Evolutionary conservation across 2,329 filamentous ascomycete genomes (phyloP).

Genomic region (Cladosporium phlei): DNA sequence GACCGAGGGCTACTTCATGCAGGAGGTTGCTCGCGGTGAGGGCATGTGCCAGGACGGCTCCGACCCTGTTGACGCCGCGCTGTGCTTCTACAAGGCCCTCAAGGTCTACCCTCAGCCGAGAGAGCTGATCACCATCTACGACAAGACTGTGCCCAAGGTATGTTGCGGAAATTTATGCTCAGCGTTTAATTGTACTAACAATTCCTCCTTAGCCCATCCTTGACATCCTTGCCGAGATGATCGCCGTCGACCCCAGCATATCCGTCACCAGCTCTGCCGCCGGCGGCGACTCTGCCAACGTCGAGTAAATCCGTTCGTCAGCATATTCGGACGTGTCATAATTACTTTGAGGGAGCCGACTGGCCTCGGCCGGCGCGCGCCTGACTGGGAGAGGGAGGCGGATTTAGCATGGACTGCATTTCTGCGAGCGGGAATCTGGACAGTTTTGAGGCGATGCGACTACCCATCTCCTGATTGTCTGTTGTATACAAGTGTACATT

Average conservation of each 20-base stretch:
- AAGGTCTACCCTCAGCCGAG: conserved; percentile 95
- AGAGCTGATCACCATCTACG: conserved; percentile 93
- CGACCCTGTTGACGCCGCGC: conserved; percentile 73
- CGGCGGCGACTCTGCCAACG: conserved; percentile 12
- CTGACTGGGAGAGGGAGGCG: not conserved
- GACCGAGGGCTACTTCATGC: conserved; percentile 94
- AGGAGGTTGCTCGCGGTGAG: conserved; percentile 88
- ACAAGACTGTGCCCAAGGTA: conserved; percentile 97
- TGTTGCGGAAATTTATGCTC: conserved; percentile 13
- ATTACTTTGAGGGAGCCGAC: not conserved
- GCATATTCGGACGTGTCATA: conserved; percentile 1
- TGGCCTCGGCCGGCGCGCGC: not conserved
- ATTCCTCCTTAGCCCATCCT: conserved; percentile 65
- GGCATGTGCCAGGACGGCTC: conserved; percentile 75
- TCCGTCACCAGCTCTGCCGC: conserved; percentile 29
- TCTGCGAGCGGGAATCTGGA: conserved; percentile 6
- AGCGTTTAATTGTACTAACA: conserved; percentile 14
- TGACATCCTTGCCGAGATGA: conserved; percentile 96
- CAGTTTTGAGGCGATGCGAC: conserved; percentile 1
- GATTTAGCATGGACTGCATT: conserved; percentile 11
- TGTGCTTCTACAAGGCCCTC: conserved; percentile 96
- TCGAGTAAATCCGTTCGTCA: conserved; percentile 1
- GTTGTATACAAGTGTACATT: conserved; percentile 15
- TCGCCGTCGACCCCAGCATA: conserved; percentile 74
- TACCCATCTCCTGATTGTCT: conserved; percentile 5